These are phyloP conservation scores for Annulohypoxylon truncatum DNA, from an alignment of 2,329 filamentous ascomycete genomes.

Conservation along the genomic window DNA sequence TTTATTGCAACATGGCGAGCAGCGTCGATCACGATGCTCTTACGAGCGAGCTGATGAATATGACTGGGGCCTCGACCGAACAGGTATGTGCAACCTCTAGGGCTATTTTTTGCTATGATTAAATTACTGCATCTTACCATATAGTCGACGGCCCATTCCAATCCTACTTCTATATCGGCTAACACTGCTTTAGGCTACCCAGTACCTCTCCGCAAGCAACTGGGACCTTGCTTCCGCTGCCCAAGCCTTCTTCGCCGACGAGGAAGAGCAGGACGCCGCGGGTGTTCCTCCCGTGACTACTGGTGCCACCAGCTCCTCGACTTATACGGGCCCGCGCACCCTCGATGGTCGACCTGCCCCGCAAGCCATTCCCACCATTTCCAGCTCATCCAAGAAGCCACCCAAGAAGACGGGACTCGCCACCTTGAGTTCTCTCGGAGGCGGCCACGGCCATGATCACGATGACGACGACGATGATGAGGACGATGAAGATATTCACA, in stretches of 20 bases:
- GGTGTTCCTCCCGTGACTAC: conserved; percentile 54
- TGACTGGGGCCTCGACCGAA: conserved; percentile 64
- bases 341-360: conserved; percentile 71
- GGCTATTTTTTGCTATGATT: not conserved
- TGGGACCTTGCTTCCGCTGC: conserved; percentile 75
- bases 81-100: conserved; percentile 42
- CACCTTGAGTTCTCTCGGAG: conserved; percentile 66
- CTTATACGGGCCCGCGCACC: conserved; percentile 71
- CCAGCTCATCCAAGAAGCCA: conserved; percentile 55
- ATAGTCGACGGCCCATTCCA: not conserved
- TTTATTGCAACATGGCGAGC: conserved; percentile 50
- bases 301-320: conserved; percentile 51
- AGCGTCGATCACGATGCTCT: conserved; percentile 56
- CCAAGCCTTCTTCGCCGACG: conserved; percentile 70
- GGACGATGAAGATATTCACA: conserved; percentile 67
- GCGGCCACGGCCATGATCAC: conserved; percentile 64
- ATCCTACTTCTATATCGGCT: conserved; percentile 14
- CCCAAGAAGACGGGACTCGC: conserved; percentile 71
- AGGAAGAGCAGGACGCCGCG: conserved; percentile 63
- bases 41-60: conserved; percentile 64
- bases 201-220: conserved; percentile 72
- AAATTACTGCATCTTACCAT: not conserved
- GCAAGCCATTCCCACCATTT: conserved; percentile 52
- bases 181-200: conserved; percentile 65
- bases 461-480: conserved; percentile 69